phyloP scores from a whole-genome alignment of 1,139 yeast genomes.

The Sugiyamaella novakii region DNA sequence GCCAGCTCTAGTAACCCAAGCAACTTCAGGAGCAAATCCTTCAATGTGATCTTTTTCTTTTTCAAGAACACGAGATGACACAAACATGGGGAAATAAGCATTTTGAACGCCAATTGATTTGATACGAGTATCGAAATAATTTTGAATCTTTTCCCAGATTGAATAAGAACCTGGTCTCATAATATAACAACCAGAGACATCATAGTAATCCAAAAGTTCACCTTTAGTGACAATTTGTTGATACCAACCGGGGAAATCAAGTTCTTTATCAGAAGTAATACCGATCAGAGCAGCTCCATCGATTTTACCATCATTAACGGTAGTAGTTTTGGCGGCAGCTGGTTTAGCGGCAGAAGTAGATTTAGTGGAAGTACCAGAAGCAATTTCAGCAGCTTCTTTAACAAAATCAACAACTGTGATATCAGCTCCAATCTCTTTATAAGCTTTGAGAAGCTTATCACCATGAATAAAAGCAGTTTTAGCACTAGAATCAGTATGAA shows the following conservation, averaged over 20 bases:
- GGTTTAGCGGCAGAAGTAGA: constrained; percentile 30
- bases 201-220: constrained; percentile 97
- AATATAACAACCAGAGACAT: constrained; percentile 98
- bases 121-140: constrained; percentile 78
- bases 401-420: constrained; percentile 67
- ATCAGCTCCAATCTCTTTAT: constrained; percentile 61
- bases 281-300: constrained; percentile 95
- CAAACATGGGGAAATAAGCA: constrained; percentile 99
- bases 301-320: constrained; percentile 44
- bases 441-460: constrained; percentile 53
- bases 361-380: constrained; percentile 44
- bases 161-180: constrained; percentile 94
- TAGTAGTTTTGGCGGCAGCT: constrained; percentile 32
- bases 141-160: constrained; percentile 94
- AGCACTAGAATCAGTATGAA: constrained; percentile 60
- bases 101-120: constrained; percentile 89
- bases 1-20: constrained; percentile 99
- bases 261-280: constrained; percentile 88
- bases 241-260: constrained; percentile 97
- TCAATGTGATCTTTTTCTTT: constrained; percentile 98
- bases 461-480: constrained; percentile 58
- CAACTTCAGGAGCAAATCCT: constrained; percentile 99
- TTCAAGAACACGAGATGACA: constrained; percentile 86
- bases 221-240: constrained; percentile 94
- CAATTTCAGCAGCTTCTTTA: constrained; percentile 45